A percentile compares a stretch with the other conserved stretches of the same genome.
Conservation (phyloP, 148 eudicot species). For the Vaccinium corymbosum region DNA sequence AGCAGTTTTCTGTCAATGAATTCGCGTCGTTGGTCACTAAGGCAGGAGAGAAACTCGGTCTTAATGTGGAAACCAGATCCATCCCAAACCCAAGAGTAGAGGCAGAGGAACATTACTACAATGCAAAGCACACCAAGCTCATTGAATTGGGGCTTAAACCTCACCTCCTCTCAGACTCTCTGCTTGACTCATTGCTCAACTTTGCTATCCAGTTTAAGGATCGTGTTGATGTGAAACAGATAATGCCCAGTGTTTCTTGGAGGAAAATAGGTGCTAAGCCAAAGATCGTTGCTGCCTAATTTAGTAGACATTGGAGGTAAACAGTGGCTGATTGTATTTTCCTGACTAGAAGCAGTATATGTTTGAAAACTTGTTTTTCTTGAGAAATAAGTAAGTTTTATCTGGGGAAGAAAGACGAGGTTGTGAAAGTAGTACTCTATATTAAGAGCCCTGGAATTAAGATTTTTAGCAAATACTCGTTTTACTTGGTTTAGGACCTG, state of each 20-base stretch:
- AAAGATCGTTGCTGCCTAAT: slow-evolving; percentile 66
- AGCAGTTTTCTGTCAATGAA: slow-evolving; percentile 88
- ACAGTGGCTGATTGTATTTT: not conserved
- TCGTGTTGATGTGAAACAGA: slow-evolving; percentile 82
- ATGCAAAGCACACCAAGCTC: slow-evolving; percentile 95
- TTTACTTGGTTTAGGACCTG: not conserved
- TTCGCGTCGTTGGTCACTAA: slow-evolving; percentile 85
- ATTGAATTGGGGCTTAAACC: slow-evolving; percentile 84
- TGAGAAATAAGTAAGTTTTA: not conserved
- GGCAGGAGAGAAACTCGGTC: slow-evolving; percentile 76
- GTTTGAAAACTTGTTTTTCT: not conserved
- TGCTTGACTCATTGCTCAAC: slow-evolving; percentile 85
- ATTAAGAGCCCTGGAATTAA: not conserved
- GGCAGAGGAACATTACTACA: slow-evolving; percentile 98
- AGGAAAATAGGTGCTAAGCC: slow-evolving; percentile 82
- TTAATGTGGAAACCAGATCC: slow-evolving; percentile 68
- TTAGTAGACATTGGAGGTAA: not conserved
- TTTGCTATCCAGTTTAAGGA: slow-evolving; percentile 74
- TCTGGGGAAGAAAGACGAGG: no score
- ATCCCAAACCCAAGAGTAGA: slow-evolving; percentile 98
- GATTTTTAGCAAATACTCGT: not conserved
- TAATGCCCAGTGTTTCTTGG: slow-evolving; percentile 99
- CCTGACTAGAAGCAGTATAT: no score
- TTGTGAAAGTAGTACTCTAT: not conserved
- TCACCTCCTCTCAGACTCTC: slow-evolving; percentile 85